Evolutionary conservation across 768 basidiomycete genomes (phyloP).

Genomic region (Rhizopogon salebrosus): DNA sequence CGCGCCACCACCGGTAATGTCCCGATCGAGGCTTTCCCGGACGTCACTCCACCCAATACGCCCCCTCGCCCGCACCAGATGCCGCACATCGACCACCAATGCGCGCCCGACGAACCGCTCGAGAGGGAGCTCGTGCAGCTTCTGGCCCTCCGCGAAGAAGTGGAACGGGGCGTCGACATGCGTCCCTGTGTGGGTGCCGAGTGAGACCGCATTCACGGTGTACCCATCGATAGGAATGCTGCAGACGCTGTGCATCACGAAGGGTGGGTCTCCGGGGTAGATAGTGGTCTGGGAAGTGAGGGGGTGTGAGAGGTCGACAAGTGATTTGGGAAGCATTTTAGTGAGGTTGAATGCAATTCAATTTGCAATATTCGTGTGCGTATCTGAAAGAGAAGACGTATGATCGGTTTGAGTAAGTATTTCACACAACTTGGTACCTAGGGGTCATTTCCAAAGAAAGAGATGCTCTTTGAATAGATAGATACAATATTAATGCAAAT

Average conservation of each 20-base stretch:
- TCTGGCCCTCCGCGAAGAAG: constrained; percentile 52
- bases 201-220: constrained; percentile 33
- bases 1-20: not conserved
- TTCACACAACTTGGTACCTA: not conserved
- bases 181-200: constrained; percentile 73
- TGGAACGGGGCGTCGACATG: constrained; percentile 79
- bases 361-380: not conserved
- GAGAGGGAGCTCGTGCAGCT: constrained; percentile 56
- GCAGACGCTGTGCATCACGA: constrained; percentile 17
- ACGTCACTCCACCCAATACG: constrained; percentile 49
- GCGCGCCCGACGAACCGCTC: constrained; percentile 50
- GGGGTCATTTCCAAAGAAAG: not conserved
- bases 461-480: not conserved
- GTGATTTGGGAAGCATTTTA: constrained; percentile 13
- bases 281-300: constrained; percentile 16
- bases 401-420: not conserved
- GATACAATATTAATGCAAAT: not conserved
- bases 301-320: constrained; percentile 24
- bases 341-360: not conserved
- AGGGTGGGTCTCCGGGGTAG: constrained; percentile 25
- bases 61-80: constrained; percentile 34
- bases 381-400: not conserved
- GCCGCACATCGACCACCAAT: constrained; percentile 49
- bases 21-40: not conserved
- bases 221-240: constrained; percentile 11